Evolutionary conservation across 129 eudicot species (phyloP), one percentile per base, ranked within the genome.

Genomic region (Lactuca sativa): DNA sequence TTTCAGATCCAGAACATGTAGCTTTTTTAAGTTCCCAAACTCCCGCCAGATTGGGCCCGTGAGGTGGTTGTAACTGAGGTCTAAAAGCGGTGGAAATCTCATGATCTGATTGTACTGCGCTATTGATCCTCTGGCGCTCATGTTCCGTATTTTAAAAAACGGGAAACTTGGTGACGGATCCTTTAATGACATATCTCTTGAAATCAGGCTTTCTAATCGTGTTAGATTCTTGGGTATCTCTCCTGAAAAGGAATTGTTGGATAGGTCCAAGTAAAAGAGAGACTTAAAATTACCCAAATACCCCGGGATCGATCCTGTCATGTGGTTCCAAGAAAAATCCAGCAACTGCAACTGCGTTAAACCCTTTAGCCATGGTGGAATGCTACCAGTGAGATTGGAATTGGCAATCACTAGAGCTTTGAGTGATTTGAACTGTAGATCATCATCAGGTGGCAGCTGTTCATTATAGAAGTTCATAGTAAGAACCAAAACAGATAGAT

Each of bases 261-360:
- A 82, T 53, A 82, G 70, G 59, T 86, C 91, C 69, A 82, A 58
- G 56, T 86, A 82, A 67, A 86, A 74, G 10, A 82, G 71, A 63
- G 52, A 80, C 48, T 18, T 33, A 21, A 82, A 70, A 13, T 73
- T 61, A 5, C 83, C 83, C 14, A 82, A 70, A 84, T 78, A 86
- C 0, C 80, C 17, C 16, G 88, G 83, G 44, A 86, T 79, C 14
- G 68, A 38, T 41, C 88, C 88, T 4, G 11, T 72, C 37, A 86
- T 59, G 4, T 59, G 77, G 55, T 86, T 86, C 86, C 82, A 80
- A 0, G 88, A 86, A 80, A 86, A 72, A 72, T 86, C 92, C 75
- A 86, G 52, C 55, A 83, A 30, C 31, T 83, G 86, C 73, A 86
- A 70, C 43, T 74, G 59, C 30, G 51, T 36, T 43, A 70, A 74